phyloP scores from a whole-genome alignment of 2,329 filamentous ascomycete genomes.

The Claviceps humidiphila region DNA sequence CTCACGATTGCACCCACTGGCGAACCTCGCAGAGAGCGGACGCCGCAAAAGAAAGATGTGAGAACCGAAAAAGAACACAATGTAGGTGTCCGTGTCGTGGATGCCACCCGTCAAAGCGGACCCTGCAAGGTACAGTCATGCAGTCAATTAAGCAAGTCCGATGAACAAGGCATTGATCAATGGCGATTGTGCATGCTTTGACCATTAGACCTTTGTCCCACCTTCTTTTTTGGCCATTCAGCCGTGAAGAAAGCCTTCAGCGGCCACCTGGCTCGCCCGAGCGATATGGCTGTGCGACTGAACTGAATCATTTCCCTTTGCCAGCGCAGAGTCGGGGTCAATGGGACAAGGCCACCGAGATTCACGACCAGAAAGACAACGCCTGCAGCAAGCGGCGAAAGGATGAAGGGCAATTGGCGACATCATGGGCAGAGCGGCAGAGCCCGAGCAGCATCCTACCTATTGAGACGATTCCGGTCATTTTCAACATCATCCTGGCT shows the following conservation, averaged over 20 bases:
- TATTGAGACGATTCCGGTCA: too few species aligned
- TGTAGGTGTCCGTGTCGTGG: background rate
- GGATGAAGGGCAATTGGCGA: background rate
- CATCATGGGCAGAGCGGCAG: too few species aligned
- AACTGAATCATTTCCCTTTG: background rate
- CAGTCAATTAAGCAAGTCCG: background rate
- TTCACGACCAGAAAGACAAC: background rate
- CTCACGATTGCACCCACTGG: background rate
- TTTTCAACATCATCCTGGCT: too few species aligned
- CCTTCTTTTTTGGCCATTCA: background rate
- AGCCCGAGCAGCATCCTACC: too few species aligned
- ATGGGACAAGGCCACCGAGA: background rate
- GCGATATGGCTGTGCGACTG: slow-evolving; percentile 1
- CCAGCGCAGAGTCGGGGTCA: slow-evolving; percentile 2
- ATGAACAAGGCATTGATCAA: background rate
- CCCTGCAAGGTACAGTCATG: slow-evolving; percentile 1
- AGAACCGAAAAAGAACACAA: background rate
- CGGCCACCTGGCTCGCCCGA: background rate
- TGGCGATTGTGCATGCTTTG: background rate
- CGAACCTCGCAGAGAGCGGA: background rate
- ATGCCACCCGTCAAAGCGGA: background rate
- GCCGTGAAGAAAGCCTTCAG: background rate
- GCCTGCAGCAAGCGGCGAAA: background rate
- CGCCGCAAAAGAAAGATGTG: background rate
- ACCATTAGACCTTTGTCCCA: background rate